Evolutionary conservation across 1,284 basidiomycete species (phyloP).

Genomic region (Kwoniella shivajii): DNA sequence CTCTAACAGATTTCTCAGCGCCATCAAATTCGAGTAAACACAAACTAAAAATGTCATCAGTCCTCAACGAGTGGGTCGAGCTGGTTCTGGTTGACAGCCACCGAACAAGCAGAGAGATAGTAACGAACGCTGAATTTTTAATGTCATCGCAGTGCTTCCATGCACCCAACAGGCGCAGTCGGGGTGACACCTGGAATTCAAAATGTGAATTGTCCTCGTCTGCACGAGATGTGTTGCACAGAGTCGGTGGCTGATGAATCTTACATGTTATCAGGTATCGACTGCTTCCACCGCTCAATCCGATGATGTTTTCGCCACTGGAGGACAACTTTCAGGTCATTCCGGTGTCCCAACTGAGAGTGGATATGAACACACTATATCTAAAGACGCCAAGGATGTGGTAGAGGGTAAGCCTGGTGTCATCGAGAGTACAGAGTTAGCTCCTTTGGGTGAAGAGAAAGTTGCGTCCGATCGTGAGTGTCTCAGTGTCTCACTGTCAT

Average conservation of each 20-base stretch:
- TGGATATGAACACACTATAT: constrained; percentile 14
- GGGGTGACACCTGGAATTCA: constrained; percentile 21
- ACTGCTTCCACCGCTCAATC: constrained; percentile 8
- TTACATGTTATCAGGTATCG: constrained; percentile 3
- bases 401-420: constrained; percentile 27
- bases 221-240: not conserved
- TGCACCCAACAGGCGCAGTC: constrained; percentile 19
- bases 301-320: constrained; percentile 15
- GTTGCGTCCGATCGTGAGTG: constrained; percentile 31
- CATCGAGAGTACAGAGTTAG: constrained; percentile 29
- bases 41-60: constrained; percentile 1
- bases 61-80: constrained; percentile 4
- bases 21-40: not conserved
- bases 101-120: not conserved
- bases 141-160: constrained; percentile 8
- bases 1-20: no score
- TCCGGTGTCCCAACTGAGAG: constrained; percentile 11
- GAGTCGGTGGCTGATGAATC: not conserved
- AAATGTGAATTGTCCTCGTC: constrained; percentile 15
- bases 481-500: not conserved
- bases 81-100: not conserved
- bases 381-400: constrained; percentile 11
- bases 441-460: constrained; percentile 31
- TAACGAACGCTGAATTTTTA: not conserved
- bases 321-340: constrained; percentile 8